Conservation (phyloP, 139 green algal genomes). For the Mesotaenium endlicherianum region DNA sequence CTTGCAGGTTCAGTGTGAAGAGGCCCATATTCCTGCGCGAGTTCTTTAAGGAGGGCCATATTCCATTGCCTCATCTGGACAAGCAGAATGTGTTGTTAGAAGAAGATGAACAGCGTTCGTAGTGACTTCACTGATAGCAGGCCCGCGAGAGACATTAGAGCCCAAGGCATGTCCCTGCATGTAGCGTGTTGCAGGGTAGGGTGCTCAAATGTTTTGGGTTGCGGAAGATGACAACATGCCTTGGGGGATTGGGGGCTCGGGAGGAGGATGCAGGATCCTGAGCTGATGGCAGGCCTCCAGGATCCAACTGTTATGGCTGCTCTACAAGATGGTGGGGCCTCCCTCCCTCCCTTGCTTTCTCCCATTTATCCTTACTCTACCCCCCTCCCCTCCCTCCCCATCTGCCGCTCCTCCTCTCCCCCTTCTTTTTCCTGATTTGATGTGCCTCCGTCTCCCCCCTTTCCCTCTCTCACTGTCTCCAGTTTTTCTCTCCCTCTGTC, state of each 20-base stretch:
- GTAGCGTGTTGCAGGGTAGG: not conserved
- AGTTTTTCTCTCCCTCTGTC: not conserved
- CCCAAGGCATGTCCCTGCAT: not conserved
- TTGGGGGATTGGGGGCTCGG: not conserved
- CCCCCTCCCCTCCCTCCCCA: not conserved
- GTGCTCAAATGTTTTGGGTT: not conserved
- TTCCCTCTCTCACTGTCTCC: not conserved
- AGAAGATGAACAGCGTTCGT: no score
- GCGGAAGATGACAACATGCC: not conserved
- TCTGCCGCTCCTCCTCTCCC: not conserved
- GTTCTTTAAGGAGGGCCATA: no score
- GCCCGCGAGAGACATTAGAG: not conserved
- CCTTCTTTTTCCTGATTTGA: not conserved
- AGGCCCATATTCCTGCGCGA: no score
- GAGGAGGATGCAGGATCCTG: conserved; percentile 15
- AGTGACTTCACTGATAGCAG: not conserved
- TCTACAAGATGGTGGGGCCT: conserved; percentile 22
- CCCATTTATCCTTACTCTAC: not conserved
- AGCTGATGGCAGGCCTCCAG: conserved; percentile 9
- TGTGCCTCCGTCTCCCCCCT: not conserved
- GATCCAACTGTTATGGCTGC: conserved; percentile 18
- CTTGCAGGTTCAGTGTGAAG: not conserved
- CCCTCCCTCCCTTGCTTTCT: not conserved
- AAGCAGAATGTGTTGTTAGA: no score
- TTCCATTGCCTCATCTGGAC: no score